A percentile compares a stretch with the other conserved stretches of the same genome.
These are phyloP conservation scores for Fragilaria crotonensis DNA, from an alignment of 108 stramenopile genomes.

Conservation along the genomic window DNA sequence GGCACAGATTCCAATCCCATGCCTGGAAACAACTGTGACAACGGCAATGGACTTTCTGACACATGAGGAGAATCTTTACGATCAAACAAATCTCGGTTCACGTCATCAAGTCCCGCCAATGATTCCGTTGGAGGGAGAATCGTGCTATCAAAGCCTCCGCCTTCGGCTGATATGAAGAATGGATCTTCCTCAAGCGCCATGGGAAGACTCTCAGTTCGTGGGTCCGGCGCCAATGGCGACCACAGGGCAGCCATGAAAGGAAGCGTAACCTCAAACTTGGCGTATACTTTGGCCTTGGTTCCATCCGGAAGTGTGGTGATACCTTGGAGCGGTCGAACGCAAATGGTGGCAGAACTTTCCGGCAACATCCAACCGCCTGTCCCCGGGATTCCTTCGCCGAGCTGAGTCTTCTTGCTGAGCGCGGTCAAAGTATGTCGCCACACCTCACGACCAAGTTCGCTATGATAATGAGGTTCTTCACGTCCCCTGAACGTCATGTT, in stretches of 20 bases:
- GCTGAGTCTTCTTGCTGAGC: constrained; percentile 26
- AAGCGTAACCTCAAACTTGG: constrained; percentile 80
- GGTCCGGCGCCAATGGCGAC: constrained; percentile 41
- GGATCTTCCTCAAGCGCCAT: constrained; percentile 56
- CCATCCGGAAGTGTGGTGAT: constrained; percentile 63
- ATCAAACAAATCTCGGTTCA: neutral
- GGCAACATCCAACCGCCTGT: constrained; percentile 66
- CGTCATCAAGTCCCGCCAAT: neutral
- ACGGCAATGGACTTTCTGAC: neutral
- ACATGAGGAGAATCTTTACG: neutral
- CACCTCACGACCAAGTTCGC: constrained; percentile 16
- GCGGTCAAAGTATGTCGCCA: constrained; percentile 16
- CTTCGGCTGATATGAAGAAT: constrained; percentile 4
- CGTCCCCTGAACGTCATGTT: constrained; percentile 43
- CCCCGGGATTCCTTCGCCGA: constrained; percentile 64
- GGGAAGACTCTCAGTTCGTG: constrained; percentile 32
- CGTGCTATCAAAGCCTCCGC: neutral
- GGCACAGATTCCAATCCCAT: too few relatives aligned
- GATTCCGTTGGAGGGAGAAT: neutral
- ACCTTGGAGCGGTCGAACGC: constrained; percentile 77
- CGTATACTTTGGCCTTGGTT: constrained; percentile 68
- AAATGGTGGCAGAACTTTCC: constrained; percentile 51
- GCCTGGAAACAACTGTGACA: neutral
- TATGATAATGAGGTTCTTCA: constrained; percentile 13
- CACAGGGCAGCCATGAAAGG: constrained; percentile 71